A percentile compares a stretch with the other conserved stretches of the same genome.
These are phyloP conservation scores for Candida silvicultrix DNA, from an alignment of 805 yeast genomes.

Conservation along the genomic window DNA sequence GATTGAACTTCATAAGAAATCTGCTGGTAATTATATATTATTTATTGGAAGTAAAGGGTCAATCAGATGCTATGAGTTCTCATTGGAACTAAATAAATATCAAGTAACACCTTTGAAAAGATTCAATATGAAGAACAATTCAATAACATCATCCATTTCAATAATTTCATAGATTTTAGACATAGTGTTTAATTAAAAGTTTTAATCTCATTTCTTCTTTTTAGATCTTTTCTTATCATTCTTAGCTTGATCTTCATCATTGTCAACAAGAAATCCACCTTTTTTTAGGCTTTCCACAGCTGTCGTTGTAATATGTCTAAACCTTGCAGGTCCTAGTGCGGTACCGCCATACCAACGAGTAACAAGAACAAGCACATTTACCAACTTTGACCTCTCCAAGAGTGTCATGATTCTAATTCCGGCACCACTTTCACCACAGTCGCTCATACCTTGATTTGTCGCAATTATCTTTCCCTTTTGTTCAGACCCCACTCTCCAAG, in stretches of 20 bases:
- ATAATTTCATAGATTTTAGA: neutral
- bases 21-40: neutral
- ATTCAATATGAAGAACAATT: neutral
- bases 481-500: slow-evolving; percentile 52
- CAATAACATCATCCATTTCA: neutral
- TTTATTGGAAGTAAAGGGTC: neutral
- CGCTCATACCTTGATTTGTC: slow-evolving; percentile 52
- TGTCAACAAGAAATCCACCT: slow-evolving; percentile 16
- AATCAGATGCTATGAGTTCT: neutral
- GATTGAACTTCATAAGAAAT: neutral
- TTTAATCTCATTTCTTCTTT: neutral
- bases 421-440: slow-evolving; percentile 73
- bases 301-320: slow-evolving; percentile 56
- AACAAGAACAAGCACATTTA: slow-evolving; percentile 59
- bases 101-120: neutral
- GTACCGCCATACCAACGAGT: slow-evolving; percentile 81
- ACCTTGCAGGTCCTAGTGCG: slow-evolving; percentile 66
- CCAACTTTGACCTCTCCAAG: slow-evolving; percentile 39
- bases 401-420: slow-evolving; percentile 54
- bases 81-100: neutral
- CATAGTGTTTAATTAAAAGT: neutral
- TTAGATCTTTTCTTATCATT: neutral
- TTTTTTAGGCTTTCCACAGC: slow-evolving; percentile 44
- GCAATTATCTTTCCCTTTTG: slow-evolving; percentile 7
- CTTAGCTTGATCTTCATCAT: neutral